These are phyloP conservation scores for Pseudophaeomoniella oleicola DNA, from an alignment of 2,329 filamentous ascomycete species.

Conservation along the genomic window DNA sequence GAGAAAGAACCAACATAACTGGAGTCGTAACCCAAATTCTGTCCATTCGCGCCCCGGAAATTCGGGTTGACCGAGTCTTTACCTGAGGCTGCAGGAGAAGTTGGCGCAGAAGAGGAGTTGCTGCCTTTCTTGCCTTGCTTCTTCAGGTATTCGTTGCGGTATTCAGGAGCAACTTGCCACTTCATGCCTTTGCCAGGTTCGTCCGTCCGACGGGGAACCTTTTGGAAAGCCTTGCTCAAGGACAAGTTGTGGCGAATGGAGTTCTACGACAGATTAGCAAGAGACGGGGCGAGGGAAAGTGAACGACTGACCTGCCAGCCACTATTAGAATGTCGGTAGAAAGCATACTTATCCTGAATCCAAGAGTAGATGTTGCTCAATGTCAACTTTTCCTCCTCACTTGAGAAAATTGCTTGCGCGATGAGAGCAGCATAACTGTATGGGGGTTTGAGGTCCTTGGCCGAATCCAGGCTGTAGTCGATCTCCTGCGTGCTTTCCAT, in stretches of 20 bases:
- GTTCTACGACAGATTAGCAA: constrained; percentile 41
- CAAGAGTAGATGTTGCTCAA: constrained; percentile 86
- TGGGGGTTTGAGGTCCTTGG: constrained; percentile 84
- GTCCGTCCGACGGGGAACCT: constrained; percentile 80
- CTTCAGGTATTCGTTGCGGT: constrained; percentile 75
- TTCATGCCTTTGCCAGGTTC: constrained; percentile 99
- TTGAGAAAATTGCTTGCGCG: constrained; percentile 84
- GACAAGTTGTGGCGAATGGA: constrained; percentile 95
- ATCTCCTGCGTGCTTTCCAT: constrained; percentile 39
- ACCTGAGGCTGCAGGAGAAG: constrained; percentile 24
- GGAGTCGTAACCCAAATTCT: constrained; percentile 14
- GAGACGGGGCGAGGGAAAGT: constrained; percentile 1
- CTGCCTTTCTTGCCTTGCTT: constrained; percentile 36
- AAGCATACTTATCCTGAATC: constrained; percentile 83
- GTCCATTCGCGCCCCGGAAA: constrained; percentile 20
- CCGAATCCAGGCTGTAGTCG: constrained; percentile 57
- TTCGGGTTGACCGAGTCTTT: constrained; percentile 23
- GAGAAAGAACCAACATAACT: constrained; percentile 24
- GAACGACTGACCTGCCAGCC: constrained; percentile 69
- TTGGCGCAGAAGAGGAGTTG: constrained; percentile 22
- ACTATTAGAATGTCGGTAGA: constrained; percentile 70
- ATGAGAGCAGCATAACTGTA: constrained; percentile 97
- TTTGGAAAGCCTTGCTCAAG: constrained; percentile 85
- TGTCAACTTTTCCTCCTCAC: constrained; percentile 74
- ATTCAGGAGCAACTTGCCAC: constrained; percentile 81